Evolutionary conservation across 768 basidiomycete species (phyloP).

Genomic region (Boletus speciosus): DNA sequence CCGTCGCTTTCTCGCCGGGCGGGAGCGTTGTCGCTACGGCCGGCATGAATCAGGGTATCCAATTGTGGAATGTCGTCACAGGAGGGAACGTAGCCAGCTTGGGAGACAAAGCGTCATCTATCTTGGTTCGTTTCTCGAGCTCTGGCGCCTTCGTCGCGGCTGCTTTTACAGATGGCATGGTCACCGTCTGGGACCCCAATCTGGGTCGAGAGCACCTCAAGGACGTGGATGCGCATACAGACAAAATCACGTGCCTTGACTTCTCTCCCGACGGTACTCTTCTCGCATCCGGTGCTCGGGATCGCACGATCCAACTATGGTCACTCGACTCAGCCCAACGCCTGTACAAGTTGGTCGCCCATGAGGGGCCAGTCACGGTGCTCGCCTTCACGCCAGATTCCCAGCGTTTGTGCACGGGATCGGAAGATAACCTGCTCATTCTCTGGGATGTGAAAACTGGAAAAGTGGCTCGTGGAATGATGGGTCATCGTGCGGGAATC

Average conservation of each 20-base stretch:
- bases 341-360: constrained; percentile 3
- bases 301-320: constrained; percentile 16
- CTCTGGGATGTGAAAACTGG: constrained; percentile 13
- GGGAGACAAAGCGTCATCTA: constrained; percentile 4
- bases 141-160: constrained; percentile 12
- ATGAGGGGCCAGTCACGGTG: constrained; percentile 8
- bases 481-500: constrained; percentile 15
- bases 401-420: constrained; percentile 16
- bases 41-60: constrained; percentile 9
- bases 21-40: constrained; percentile 10
- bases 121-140: constrained; percentile 9
- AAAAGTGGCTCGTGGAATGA: constrained; percentile 7
- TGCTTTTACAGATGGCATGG: constrained; percentile 3
- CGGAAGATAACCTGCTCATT: constrained; percentile 13
- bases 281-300: constrained; percentile 12
- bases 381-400: constrained; percentile 16
- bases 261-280: constrained; percentile 5
- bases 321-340: constrained; percentile 4
- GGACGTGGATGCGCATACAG: constrained; percentile 1
- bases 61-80: constrained; percentile 14
- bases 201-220: constrained; percentile 11
- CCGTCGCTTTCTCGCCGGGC: constrained; percentile 14
- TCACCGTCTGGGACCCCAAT: constrained; percentile 14
- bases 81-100: constrained; percentile 12
- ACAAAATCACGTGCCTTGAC: constrained; percentile 8